Conservation (phyloP, 106 monocot species). For the Dendrobium nobile region DNA sequence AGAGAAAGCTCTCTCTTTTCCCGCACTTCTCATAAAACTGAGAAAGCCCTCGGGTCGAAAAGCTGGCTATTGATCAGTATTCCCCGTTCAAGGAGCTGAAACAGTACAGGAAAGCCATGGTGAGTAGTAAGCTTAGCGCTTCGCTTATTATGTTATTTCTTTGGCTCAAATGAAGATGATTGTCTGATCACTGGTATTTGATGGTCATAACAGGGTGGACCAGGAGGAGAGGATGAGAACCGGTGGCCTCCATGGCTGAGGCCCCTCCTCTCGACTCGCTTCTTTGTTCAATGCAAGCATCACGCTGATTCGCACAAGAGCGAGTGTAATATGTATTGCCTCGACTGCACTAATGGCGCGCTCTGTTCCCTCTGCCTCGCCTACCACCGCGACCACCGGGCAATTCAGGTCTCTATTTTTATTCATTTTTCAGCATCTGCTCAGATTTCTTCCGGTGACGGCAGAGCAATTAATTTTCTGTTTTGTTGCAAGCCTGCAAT, state of each 20-base stretch:
- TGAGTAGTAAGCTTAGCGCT: neutral
- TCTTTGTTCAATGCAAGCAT: conserved; percentile 81
- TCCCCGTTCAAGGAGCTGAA: conserved; percentile 2
- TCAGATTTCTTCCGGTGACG: neutral
- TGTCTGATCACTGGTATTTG: neutral
- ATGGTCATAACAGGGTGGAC: neutral
- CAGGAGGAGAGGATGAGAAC: conserved; percentile 3
- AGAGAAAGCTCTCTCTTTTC: neutral
- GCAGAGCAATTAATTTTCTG: neutral
- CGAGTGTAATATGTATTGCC: conserved; percentile 95
- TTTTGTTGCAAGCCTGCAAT: neutral
- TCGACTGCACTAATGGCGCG: conserved; percentile 70
- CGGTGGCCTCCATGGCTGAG: conserved; percentile 81
- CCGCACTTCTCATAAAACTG: no score
- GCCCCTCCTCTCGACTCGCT: conserved; percentile 54
- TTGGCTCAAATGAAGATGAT: neutral
- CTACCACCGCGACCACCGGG: conserved; percentile 58
- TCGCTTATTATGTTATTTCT: neutral
- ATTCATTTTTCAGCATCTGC: neutral
- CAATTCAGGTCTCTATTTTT: conserved; percentile 58
- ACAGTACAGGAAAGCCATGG: conserved; percentile 20
- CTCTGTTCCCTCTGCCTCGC: conserved; percentile 81
- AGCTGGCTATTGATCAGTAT: conserved; percentile 9
- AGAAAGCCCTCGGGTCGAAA: neutral
- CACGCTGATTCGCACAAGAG: conserved; percentile 82